Evolutionary conservation across 179 eudicot species (phyloP), one percentile per base, ranked within the genome.

Genomic region (Silene coronaria): DNA sequence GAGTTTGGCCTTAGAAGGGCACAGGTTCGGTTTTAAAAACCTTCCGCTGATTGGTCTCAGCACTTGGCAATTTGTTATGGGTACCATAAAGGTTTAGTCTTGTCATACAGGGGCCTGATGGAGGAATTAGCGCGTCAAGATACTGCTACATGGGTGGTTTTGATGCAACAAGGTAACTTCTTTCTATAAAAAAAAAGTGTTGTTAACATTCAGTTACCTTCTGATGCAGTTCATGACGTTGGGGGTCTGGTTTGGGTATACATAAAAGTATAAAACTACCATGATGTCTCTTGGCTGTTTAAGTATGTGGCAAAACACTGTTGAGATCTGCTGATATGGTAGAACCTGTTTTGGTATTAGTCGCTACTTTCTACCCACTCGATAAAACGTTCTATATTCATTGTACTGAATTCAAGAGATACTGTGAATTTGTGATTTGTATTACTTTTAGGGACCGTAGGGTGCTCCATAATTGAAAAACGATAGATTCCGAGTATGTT

Each of bases 1-100:
- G 98, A 95, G 83, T 95, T 95, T 82, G 99, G 99, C 76, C 95
- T 95, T 78, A 87, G 99, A 55, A 86, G 99, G 80, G 99, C 99
- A 58, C 99, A 95, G 92, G 99, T 95, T 69, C 58, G 59, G 32
- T 38, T 67, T 51, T 72, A 42, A 28, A 66, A 36, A 77, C 30
- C 57, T 32, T 58, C 28, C 60, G 13, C 64, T 23, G 48, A 38
- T 46, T 17, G 9, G 22, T 59, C 45, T 70, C 13, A 36, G 19
- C 22, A 32, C 58, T 71, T 68, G 10, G 67, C 73, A 24, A 12
- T 57, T 24, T 16, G 63, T 32, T 32, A 19, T 30, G 51, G 17
- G 19, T 71, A 55, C 17, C 17, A 28, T 58, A 64, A 66, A 32
- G 63, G 24, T 32, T 28, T 63, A 2, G 1, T 30, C 60, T 38